Evolutionary conservation across 805 yeast species (phyloP), one percentile per base, ranked within the genome.

Genomic region (Starmerella stellata): DNA sequence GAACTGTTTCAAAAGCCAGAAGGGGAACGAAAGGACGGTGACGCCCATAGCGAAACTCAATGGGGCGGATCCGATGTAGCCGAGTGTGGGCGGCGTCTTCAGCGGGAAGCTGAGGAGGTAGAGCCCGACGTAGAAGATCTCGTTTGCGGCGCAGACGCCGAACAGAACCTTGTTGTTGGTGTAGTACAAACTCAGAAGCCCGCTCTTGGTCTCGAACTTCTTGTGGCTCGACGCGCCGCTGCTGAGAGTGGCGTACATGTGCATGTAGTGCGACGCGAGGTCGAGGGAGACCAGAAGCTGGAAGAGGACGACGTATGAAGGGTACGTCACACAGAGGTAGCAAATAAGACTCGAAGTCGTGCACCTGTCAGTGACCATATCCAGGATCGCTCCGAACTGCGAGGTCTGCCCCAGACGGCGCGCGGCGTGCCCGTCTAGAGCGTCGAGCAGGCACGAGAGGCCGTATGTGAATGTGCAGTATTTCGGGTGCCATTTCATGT

Each of bases 291-390:
- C 74, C 49, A 90, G 65, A 20, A 80, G 50, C 62, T 90, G 99
- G 75, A 87, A 85, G 7, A 74, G 47, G 11, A 79, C 59, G 37
- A 71, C 66, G 59, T 65, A 78, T 24, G 58, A 51, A 5, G 95
- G 95, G 53, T 80, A 87, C 35, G 78, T 63, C 28, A 79, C 74
- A 48, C 90, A 72, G 41, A 90, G 65, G 57, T 70, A 90, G 57
- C 93, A 83, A 49, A 90, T 74, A 52, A 90, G 68, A n/a, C 94
- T 78, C 13, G 93, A 72, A 0, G 99, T 90, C 13, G 98, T 85
- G 56, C 95, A 90, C 54, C 99, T 69, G 58, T 90, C 99, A 16
- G 98, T 87, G 24, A 90, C 95, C 99, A 90, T 90, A 59, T 90
- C 99, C 50, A 90, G 68, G 17, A 92, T 93, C 16, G 98, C 96